These are phyloP conservation scores for Starmerella stigmatis DNA, from an alignment of 805 yeast species.

Conservation along the genomic window DNA sequence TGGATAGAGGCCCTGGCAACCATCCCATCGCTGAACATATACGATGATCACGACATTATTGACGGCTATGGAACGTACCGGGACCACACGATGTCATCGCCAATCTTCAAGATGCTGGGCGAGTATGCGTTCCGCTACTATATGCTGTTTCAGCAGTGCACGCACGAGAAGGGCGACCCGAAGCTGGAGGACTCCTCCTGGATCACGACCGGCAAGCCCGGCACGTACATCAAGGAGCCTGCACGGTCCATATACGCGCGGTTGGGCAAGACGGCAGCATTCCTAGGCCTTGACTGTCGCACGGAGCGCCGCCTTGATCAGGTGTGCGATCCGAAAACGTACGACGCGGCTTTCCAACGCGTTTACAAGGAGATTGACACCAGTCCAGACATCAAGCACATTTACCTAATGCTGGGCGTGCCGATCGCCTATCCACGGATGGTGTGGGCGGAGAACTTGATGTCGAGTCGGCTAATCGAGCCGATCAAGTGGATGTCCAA, in stretches of 20 bases:
- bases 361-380: slow-evolving; percentile 43
- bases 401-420: slow-evolving; percentile 78
- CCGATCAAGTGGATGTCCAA: slow-evolving; percentile 50
- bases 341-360: slow-evolving; percentile 51
- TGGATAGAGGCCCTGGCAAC: slow-evolving; percentile 68
- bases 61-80: slow-evolving; percentile 92
- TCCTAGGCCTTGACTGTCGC: slow-evolving; percentile 83
- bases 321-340: slow-evolving; percentile 47
- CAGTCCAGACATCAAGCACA: slow-evolving; percentile 55
- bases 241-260: slow-evolving; percentile 63
- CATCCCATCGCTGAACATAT: slow-evolving; percentile 78
- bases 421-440: slow-evolving; percentile 92
- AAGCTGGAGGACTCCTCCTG: slow-evolving; percentile 42
- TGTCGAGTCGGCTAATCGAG: slow-evolving; percentile 43
- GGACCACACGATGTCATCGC: slow-evolving; percentile 61
- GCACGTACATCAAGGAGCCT: slow-evolving; percentile 58
- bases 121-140: slow-evolving; percentile 73
- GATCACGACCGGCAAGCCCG: slow-evolving; percentile 48
- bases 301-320: slow-evolving; percentile 67
- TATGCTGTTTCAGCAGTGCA: slow-evolving; percentile 84
- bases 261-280: slow-evolving; percentile 60
- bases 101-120: slow-evolving; percentile 64
- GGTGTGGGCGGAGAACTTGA: slow-evolving; percentile 76
- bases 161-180: slow-evolving; percentile 38
- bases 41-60: slow-evolving; percentile 92